Conservation (phyloP, 164 flowering plant genomes). For the Akebia trifoliata region DNA sequence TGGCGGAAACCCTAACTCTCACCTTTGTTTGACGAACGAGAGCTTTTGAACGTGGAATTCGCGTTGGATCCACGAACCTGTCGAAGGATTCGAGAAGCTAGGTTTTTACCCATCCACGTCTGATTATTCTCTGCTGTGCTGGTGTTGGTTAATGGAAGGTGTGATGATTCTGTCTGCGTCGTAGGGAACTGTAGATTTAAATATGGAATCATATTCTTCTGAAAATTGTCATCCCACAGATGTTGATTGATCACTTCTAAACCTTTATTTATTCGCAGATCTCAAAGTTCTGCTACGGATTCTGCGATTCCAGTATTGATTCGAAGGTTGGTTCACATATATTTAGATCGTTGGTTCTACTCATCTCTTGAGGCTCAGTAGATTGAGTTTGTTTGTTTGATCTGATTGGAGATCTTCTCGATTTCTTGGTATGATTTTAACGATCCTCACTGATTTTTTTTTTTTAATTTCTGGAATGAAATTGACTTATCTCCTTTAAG, state of each 20-base stretch:
- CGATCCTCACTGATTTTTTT: too few species aligned
- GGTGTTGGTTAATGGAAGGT: background rate
- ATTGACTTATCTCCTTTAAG: too few species aligned
- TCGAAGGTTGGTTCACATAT: too few species aligned
- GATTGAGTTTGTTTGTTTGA: too few species aligned
- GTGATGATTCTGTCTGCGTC: background rate
- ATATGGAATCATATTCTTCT: conserved; percentile 8
- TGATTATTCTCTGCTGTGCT: conserved; percentile 5
- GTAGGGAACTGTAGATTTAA: background rate
- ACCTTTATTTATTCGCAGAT: background rate
- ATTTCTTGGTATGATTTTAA: too few species aligned
- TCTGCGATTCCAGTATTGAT: conserved; percentile 6
- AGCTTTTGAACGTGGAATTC: conserved; percentile 12
- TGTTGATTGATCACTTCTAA: background rate
- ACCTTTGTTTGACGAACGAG: background rate
- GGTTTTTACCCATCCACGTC: conserved; percentile 5
- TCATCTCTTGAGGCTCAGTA: too few species aligned
- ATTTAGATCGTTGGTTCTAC: too few species aligned
- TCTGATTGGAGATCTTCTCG: too few species aligned
- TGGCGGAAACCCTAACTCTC: conserved; percentile 7
- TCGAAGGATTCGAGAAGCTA: background rate
- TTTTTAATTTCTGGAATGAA: too few species aligned
- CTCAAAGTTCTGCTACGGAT: background rate
- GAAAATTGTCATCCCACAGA: background rate
- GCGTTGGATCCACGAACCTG: conserved; percentile 12